Evolutionary conservation across 306 rosid species (phyloP), one percentile per base, ranked within the genome.

Genomic region (Vigna reflexopilosa): DNA sequence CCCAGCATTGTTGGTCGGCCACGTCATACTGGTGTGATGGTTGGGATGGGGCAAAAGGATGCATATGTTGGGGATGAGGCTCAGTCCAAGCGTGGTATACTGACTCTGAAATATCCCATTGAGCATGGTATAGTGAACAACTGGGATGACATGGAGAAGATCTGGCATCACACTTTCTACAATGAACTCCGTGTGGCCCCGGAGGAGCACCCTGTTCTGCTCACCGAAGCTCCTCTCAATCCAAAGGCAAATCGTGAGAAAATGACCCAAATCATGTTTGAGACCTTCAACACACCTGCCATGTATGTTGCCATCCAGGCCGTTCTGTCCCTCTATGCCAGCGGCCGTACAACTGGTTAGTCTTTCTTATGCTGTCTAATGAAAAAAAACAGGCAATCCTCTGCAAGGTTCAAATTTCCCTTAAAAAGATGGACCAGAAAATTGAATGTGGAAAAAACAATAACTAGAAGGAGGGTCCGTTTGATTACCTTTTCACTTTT

Each of bases 81-180:
- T 81, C 94, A 93, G 70, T 93, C 98, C 11, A 93, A 93, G 82
- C 87, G 96, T 58, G 98, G 96, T 86, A 90, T 93, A 9, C 86
- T 93, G 70, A 93, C 96, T 24, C 66, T 93, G 81, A 93, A 93
- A 59, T 93, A 93, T 70, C 98, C 98, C 4, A 93, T 93, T 75
- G 98, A 93, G 76, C 98, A 93, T 72, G 98, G 98, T 49, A 93
- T 93, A 70, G 98, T 89, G 81, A 93, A 82, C 83, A 93, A 93
- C 56, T 93, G 94, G 96, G 98, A 93, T 87, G 98, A 93, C 80
- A 93, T 93, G 98, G 98, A 93, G 83, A 93, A 93, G 82, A 93
- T 93, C 55, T 93, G 96, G 96, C 97, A 93, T 86, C 98, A 93
- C 65, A 93, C 98, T 1, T 93, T 93, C 85, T 93, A 90, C 85